phyloP scores from a whole-genome alignment of 371 early-diverging fungal species.

The Apophysomyces variabilis region DNA sequence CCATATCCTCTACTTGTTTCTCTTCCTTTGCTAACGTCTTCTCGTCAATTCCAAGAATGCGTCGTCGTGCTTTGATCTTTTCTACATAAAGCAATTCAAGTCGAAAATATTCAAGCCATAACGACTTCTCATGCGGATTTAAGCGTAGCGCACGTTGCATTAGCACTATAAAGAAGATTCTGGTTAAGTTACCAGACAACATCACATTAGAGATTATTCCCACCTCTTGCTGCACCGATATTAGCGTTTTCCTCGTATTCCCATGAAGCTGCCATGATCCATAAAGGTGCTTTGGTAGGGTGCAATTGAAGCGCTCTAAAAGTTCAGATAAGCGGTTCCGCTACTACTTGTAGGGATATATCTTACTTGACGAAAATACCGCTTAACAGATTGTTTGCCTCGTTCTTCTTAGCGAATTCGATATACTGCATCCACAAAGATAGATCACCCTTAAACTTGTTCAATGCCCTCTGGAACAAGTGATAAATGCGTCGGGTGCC shows the following conservation, averaged over 20 bases:
- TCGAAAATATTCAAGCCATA: slow-evolving; percentile 94
- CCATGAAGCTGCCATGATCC: slow-evolving; percentile 91
- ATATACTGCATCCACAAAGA: slow-evolving; percentile 92
- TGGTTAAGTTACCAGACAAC: not conserved
- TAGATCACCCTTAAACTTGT: slow-evolving; percentile 81
- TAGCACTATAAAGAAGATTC: slow-evolving; percentile 47
- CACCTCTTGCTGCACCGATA: slow-evolving; percentile 78
- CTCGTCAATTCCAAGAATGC: slow-evolving; percentile 73
- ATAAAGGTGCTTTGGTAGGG: slow-evolving; percentile 79
- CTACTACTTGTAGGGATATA: not conserved
- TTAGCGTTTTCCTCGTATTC: slow-evolving; percentile 87
- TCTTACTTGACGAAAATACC: slow-evolving; percentile 72
- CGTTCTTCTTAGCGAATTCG: slow-evolving; percentile 71
- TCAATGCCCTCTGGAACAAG: slow-evolving; percentile 82
- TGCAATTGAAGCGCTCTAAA: slow-evolving; percentile 85
- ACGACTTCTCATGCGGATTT: slow-evolving; percentile 66
- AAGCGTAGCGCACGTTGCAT: slow-evolving; percentile 89
- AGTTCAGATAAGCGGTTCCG: slow-evolving; percentile 11
- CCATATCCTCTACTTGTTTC: slow-evolving; percentile 46
- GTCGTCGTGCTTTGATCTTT: slow-evolving; percentile 82
- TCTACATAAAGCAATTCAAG: slow-evolving; percentile 90
- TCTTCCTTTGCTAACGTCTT: slow-evolving; percentile 40
- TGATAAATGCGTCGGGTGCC: slow-evolving; percentile 72
- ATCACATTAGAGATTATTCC: not conserved
- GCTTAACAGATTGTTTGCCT: slow-evolving; percentile 71